Evolutionary conservation across 345 rosid genomes (phyloP), one percentile per base, ranked within the genome.

Genomic region (Pugionium dolabratum): DNA sequence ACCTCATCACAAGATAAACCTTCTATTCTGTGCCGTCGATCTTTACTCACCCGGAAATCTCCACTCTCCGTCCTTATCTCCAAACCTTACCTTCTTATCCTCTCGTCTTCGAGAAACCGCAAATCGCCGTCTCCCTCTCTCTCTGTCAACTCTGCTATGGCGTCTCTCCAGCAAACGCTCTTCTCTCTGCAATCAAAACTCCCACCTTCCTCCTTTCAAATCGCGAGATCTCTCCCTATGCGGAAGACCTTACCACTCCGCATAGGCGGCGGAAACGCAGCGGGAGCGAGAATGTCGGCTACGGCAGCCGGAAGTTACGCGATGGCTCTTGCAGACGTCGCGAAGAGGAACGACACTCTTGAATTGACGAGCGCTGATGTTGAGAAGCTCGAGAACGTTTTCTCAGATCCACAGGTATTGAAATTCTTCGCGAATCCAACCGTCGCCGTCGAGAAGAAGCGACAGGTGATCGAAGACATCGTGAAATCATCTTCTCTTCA

Each of bases 251-350:
- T 71, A 59, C 18, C 70, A 53, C 73, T 42, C 78, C 79, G 72
- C 55, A 68, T 72, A 62, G 66, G 73, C 60, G 45, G 75, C 32
- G 66, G 85, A 10, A 50, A 80, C 47, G 54, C 79, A 28, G 30
- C 54, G 7, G 89, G 84, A 7, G 70, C 85, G n/a, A 79, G 74
- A 41, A 86, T 85, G 90, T 61, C 82, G 3, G 82, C 88, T 0
- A 62, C 89, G 1, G 91, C 81, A 0, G 86, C 94, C 2, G 54
- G 76, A 31, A 90, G 85, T 73, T 93, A 90, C 82, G 97, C 96
- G n/a, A 33, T 72, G 25, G 97, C 97, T 1, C 74, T 93, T 0
- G 90, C 85, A 11, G 97, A 90, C 52, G 71, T 90, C 2, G 97
- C 98, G 39, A 79, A 74, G 42, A 63, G 84, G 33, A 88, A 79